Evolutionary conservation across 73 alveolate genomes (phyloP), one percentile per base, ranked within the genome.

Genomic region (Stentor roeselii): DNA sequence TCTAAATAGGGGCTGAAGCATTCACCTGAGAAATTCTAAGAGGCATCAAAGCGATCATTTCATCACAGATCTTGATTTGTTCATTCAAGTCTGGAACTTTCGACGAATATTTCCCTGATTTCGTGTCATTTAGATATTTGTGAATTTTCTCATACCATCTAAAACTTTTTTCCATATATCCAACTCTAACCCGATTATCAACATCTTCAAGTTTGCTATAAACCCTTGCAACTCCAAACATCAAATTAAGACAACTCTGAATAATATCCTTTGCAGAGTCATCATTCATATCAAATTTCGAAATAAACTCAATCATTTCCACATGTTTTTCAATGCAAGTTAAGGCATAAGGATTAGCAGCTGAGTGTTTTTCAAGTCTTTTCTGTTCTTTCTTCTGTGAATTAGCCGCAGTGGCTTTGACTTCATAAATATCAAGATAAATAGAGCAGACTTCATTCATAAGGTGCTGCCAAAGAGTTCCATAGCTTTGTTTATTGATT

Each of bases 371-470:
- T 59, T 42, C 82, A 83, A 90, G 93, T 94, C 86, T 92, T 89
- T 85, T 94, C 92, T 39, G 95, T 21, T 93, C 76, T 86, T 95
- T 94, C 75, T 86, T 90, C 80, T 86, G 78, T 88, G 88, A 89
- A 36, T 96, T 91, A 30, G 92, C 90, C 85, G 90, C 90, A 59
- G 86, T 84, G 59, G 84, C 88, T 39, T 78, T 96, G 41, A 95
- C 84, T 75, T 97, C 99, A 89, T 93, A 97, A 78, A 97, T 76
- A 80, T 96, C 98, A 4, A 90, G 87, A 86, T 80, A 90, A 39
- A 97, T 93, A 60, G 95, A 98, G 30, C 98, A 95, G 1, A 97
- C 88, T 90, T 97, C 99, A 39, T 87, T 92, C 59, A 88, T 60
- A 37, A 97, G 75, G 86, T 95, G 97, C 41, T 93, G 93, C 92